These are phyloP conservation scores for Borovskyia barvae DNA, from an alignment of 208 protist species.

Conservation along the genomic window DNA sequence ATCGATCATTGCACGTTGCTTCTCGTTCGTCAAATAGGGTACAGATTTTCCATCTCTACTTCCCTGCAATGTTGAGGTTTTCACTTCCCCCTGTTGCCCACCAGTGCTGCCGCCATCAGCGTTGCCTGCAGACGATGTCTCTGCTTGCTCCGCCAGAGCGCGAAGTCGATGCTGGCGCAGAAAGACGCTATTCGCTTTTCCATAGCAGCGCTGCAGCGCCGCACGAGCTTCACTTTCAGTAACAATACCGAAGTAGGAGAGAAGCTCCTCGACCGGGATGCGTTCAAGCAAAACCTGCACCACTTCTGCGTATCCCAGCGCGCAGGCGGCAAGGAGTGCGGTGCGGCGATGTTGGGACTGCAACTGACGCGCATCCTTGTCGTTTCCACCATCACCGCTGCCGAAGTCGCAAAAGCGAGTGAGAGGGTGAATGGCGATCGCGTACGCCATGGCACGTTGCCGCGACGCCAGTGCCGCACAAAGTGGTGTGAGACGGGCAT, in stretches of 20 bases:
- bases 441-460: slow-evolving; percentile 55
- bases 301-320: slow-evolving; percentile 67
- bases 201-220: slow-evolving; percentile 20
- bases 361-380: slow-evolving; percentile 1
- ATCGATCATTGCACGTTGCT: slow-evolving; percentile 20
- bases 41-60: too few species aligned
- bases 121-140: too few species aligned
- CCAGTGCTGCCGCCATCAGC: too few species aligned
- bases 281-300: slow-evolving; percentile 73
- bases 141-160: not conserved
- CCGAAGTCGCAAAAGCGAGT: slow-evolving; percentile 40
- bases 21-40: slow-evolving; percentile 17
- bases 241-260: slow-evolving; percentile 52
- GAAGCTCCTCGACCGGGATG: slow-evolving; percentile 55
- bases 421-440: slow-evolving; percentile 59
- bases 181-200: slow-evolving; percentile 8
- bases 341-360: slow-evolving; percentile 46
- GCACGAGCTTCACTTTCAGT: slow-evolving; percentile 31
- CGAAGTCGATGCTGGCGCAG: slow-evolving; percentile 14
- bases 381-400: slow-evolving; percentile 6
- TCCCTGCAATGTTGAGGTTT: too few species aligned
- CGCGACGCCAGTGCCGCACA: slow-evolving; percentile 56
- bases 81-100: too few species aligned
- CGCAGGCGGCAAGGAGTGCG: slow-evolving; percentile 56
- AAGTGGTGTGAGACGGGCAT: slow-evolving; percentile 51